A percentile compares a stretch with the other conserved stretches of the same genome.
phyloP scores from a whole-genome alignment of 2,329 filamentous ascomycete species.

The Zasmidium citrigriseum region DNA sequence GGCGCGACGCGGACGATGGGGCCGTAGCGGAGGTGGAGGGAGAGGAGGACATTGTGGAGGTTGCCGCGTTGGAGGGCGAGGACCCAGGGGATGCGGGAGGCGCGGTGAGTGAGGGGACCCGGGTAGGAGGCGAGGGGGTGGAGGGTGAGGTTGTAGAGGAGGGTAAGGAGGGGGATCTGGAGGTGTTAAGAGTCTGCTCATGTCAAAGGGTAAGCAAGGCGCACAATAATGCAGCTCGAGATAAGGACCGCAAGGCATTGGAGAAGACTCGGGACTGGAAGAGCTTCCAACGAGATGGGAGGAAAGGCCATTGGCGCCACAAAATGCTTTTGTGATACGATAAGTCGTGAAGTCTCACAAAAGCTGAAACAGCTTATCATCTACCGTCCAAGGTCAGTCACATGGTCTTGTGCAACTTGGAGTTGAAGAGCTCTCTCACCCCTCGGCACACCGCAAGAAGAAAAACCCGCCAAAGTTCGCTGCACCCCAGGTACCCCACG shows the following conservation, averaged over 20 bases:
- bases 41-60: neutral
- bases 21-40: constrained; percentile 42
- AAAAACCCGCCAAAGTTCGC: neutral
- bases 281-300: neutral
- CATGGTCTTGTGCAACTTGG: neutral
- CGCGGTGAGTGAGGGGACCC: constrained; percentile 3
- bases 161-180: neutral
- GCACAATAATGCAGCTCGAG: neutral
- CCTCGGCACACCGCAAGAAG: neutral
- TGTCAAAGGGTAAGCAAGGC: neutral
- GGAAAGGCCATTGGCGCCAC: neutral
- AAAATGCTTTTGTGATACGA: no score
- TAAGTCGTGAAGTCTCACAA: no score
- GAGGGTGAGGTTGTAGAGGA: constrained; percentile 49
- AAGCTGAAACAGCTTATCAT: no score
- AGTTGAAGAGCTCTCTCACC: neutral
- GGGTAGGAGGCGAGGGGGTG: constrained; percentile 12
- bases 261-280: neutral
- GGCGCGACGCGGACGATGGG: constrained; percentile 49
- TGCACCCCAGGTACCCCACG: neutral
- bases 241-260: neutral
- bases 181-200: neutral
- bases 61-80: constrained; percentile 1
- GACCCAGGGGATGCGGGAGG: constrained; percentile 10
- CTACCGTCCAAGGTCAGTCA: neutral